Evolutionary conservation across 768 basidiomycete species (phyloP).

Genomic region (Fomitopsis serialis): DNA sequence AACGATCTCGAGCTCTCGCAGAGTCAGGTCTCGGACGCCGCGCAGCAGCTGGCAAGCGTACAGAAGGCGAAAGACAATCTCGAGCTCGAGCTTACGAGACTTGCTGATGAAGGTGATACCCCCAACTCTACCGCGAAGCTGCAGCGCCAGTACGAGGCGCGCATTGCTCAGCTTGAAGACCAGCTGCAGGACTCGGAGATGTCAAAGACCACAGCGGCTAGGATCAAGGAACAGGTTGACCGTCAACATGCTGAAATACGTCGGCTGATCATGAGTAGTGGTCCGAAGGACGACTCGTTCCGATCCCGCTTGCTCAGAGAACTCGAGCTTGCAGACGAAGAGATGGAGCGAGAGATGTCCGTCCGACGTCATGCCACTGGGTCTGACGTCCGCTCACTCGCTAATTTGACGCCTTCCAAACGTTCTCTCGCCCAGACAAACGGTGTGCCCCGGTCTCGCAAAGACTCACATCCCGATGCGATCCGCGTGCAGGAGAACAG

Average conservation of each 20-base stretch:
- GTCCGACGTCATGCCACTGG: conserved; percentile 20
- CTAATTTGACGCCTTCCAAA: conserved; percentile 46
- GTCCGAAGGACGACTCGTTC: conserved; percentile 56
- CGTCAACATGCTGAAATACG: conserved; percentile 71
- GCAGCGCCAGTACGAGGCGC: conserved; percentile 58
- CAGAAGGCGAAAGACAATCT: conserved; percentile 61
- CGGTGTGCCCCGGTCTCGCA: conserved; percentile 30
- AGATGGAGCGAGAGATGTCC: conserved; percentile 46
- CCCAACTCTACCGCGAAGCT: conserved; percentile 51
- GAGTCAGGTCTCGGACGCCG: conserved; percentile 51
- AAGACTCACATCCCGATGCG: conserved; percentile 29
- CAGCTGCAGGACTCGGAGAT: conserved; percentile 55
- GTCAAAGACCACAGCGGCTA: conserved; percentile 41
- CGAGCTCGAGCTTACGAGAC: conserved; percentile 59
- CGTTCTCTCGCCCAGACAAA: conserved; percentile 24
- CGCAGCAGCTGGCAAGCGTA: conserved; percentile 44
- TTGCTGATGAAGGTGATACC: conserved; percentile 56
- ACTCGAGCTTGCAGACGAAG: conserved; percentile 55
- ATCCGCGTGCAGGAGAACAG: conserved; percentile 36
- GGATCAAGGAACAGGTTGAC: conserved; percentile 58
- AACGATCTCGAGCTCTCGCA: conserved; percentile 51
- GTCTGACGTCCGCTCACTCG: conserved; percentile 32
- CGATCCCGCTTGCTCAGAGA: conserved; percentile 58
- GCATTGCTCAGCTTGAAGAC: conserved; percentile 57
- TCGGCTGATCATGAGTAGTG: conserved; percentile 51